Evolutionary conservation across 1,284 basidiomycete species (phyloP).

Genomic region (Somion occarium): DNA sequence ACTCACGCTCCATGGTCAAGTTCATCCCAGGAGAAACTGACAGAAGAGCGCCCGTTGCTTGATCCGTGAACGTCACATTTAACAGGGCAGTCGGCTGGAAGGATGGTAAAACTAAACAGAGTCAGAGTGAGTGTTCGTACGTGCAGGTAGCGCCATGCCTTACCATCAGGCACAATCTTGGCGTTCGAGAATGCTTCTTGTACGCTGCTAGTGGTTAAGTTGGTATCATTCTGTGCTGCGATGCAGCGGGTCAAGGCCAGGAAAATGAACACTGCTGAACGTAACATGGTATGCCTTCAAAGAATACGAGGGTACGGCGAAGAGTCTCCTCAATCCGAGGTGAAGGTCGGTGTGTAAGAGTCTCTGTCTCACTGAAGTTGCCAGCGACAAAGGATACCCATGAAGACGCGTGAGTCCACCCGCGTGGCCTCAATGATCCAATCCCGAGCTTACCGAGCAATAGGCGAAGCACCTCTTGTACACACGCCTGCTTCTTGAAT

Average conservation of each 20-base stretch:
- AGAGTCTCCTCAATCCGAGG: too few species aligned
- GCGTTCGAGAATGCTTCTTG: slow-evolving; percentile 35
- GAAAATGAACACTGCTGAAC: neutral
- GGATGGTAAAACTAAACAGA: slow-evolving; percentile 28
- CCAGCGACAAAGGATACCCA: too few species aligned
- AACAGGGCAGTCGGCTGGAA: slow-evolving; percentile 34
- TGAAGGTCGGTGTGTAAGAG: too few species aligned
- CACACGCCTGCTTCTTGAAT: neutral
- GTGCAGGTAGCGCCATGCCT: neutral
- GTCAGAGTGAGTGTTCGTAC: neutral
- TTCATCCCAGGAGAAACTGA: slow-evolving; percentile 35
- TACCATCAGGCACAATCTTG: slow-evolving; percentile 36
- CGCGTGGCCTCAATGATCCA: too few species aligned
- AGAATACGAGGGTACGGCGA: neutral
- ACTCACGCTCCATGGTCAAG: slow-evolving; percentile 38
- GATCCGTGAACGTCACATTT: slow-evolving; percentile 34
- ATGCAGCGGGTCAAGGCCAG: neutral
- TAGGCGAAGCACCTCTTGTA: too few species aligned
- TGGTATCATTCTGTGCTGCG: slow-evolving; percentile 16
- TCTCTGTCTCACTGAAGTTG: too few species aligned
- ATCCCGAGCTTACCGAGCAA: too few species aligned
- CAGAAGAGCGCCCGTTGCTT: slow-evolving; percentile 24
- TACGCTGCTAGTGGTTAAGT: slow-evolving; percentile 27
- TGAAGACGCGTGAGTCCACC: too few species aligned
- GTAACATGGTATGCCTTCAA: neutral